Conservation (phyloP, 2,329 filamentous ascomycete species). For the Amauroascus verrucosus region DNA sequence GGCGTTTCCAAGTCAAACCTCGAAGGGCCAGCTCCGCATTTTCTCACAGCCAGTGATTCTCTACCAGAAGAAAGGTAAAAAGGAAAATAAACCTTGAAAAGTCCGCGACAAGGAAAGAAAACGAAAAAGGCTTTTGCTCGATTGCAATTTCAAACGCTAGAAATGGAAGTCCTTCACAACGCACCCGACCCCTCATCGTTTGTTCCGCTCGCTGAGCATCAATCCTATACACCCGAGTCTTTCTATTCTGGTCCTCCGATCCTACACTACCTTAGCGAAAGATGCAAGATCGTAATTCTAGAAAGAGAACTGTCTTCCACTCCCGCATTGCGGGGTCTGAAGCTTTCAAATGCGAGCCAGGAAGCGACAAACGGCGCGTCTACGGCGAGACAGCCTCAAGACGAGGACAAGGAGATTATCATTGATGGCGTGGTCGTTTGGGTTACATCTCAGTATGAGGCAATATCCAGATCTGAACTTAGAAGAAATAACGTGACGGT, state of each 20-base stretch:
- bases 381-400: constrained; percentile 3
- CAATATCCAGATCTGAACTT: background rate
- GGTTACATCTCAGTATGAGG: constrained; percentile 40
- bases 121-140: no score
- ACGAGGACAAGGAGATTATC: constrained; percentile 27
- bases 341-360: constrained; percentile 15
- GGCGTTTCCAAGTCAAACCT: no score
- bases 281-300: constrained; percentile 36
- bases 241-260: constrained; percentile 40
- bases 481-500: background rate
- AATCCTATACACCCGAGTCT: constrained; percentile 39
- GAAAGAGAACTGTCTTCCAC: constrained; percentile 32
- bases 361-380: constrained; percentile 1
- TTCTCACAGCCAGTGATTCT: no score
- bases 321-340: constrained; percentile 27
- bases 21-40: no score
- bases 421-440: constrained; percentile 36
- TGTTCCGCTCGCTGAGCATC: constrained; percentile 36
- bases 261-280: constrained; percentile 38
- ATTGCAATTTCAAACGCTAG: background rate
- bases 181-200: constrained; percentile 34
- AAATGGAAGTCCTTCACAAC: constrained; percentile 37
- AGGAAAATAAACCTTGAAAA: no score
- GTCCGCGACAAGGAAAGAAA: no score
- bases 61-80: no score